Evolutionary conservation across 2,329 filamentous ascomycete species (phyloP).

Genomic region (Penicillium sp.): DNA sequence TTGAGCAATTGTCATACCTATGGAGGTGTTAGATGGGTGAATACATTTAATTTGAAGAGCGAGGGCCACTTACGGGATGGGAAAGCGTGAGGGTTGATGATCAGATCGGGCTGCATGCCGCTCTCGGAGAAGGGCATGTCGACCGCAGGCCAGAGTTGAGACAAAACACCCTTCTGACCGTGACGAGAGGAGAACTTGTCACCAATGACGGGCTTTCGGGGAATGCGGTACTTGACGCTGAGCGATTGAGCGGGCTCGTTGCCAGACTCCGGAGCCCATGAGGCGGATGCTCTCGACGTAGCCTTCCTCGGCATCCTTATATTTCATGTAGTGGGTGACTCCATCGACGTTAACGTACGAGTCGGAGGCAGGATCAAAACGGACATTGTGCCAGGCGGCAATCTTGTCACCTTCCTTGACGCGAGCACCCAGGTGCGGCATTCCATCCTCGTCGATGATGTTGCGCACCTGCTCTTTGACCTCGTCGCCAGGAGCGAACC

Average conservation of each 20-base stretch:
- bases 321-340: slow-evolving; percentile 82
- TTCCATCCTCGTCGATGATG: slow-evolving; percentile 80
- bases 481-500: slow-evolving; percentile 76
- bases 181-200: slow-evolving; percentile 99
- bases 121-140: slow-evolving; percentile 98
- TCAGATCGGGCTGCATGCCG: slow-evolving; percentile 94
- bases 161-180: slow-evolving; percentile 95
- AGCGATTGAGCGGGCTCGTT: slow-evolving; percentile 81
- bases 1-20: slow-evolving; percentile 95
- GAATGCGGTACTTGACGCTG: slow-evolving; percentile 89
- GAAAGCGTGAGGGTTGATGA: slow-evolving; percentile 99
- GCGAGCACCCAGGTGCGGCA: slow-evolving; percentile 75
- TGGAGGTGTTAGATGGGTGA: slow-evolving; percentile 3
- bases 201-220: slow-evolving; percentile 86
- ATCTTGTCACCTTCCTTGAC: slow-evolving; percentile 79
- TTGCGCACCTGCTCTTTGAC: slow-evolving; percentile 68
- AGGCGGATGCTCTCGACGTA: slow-evolving; percentile 92
- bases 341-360: slow-evolving; percentile 83
- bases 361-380: slow-evolving; percentile 66
- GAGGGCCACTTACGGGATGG: slow-evolving; percentile 65
- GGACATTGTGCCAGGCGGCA: slow-evolving; percentile 85
- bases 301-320: slow-evolving; percentile 85
- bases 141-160: slow-evolving; percentile 88
- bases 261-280: slow-evolving; percentile 81
- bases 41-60: background rate